Evolutionary conservation across 2,329 filamentous ascomycete genomes (phyloP), one percentile per base, ranked within the genome.

Genomic region (Claviceps lovelessii): DNA sequence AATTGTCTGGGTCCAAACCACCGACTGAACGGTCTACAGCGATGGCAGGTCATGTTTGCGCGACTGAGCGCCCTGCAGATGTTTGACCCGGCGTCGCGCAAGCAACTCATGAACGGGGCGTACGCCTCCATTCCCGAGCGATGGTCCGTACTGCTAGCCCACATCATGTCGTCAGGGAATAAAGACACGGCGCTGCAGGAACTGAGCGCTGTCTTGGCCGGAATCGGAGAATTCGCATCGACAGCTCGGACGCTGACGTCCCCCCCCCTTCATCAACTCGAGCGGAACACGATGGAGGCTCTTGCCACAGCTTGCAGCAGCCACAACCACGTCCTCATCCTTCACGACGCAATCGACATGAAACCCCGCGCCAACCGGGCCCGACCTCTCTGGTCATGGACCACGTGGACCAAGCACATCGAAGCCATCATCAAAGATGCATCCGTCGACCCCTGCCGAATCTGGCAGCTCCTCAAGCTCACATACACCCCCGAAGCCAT

Each of bases 351-450:
- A 2, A 49, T 59, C n/a, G 52, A 57, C 19, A 28, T 44, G 17
- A 58, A 58, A 13, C 49, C 49, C 0, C 39, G 41, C 9, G n/a
- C 44, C 13, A 49, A 44, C 6, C 53, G 41, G 29, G 42, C 55
- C 33, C 50, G 60, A 11, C 53, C 52, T 1, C 8, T 52, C 4
- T 68, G 68, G 64, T 51, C 61, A 17, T 72, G 69, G 67, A 60
- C 60, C 15, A 51, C 60, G 13, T 73, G 70, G 70, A 56, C 54
- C 19, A 61, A 59, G 4, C 64, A 70, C 53, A 47, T 64, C 4
- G 60, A 70, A 44, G 50, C 54, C 31, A 66, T 72, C 56, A 63
- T 71, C 56, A 62, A 62, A 42, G 67, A 72, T 52, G 55, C 62
- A 4, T 51, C 60, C 6, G 41, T 70, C 13, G 54, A 57, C 7